Conservation (phyloP, 148 eudicot genomes). For the Heliamphora exappendiculata region DNA sequence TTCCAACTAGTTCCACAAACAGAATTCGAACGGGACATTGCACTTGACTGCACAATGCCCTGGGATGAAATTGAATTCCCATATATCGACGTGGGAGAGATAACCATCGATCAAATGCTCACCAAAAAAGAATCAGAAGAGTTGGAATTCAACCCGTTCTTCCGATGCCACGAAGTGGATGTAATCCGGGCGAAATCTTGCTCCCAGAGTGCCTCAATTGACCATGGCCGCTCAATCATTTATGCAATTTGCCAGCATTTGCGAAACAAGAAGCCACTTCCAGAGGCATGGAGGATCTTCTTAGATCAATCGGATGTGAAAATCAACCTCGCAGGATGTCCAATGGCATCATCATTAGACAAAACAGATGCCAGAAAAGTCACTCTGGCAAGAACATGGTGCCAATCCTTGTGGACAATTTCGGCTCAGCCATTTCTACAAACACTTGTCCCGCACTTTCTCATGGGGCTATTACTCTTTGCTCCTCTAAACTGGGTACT, state of each 20-base stretch:
- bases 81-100: slow-evolving; percentile 37
- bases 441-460: slow-evolving; percentile 22
- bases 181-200: slow-evolving; percentile 43
- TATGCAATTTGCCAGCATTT: slow-evolving; percentile 48
- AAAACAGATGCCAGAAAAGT: slow-evolving; percentile 16
- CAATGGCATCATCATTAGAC: slow-evolving; percentile 24
- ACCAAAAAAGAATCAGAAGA: slow-evolving; percentile 27
- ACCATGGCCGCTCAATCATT: slow-evolving; percentile 47
- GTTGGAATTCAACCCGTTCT: slow-evolving; percentile 42
- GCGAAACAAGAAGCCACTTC: slow-evolving; percentile 41
- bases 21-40: slow-evolving; percentile 23
- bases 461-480: slow-evolving; percentile 28
- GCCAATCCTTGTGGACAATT: slow-evolving; percentile 23
- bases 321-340: slow-evolving; percentile 47
- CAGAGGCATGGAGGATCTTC: slow-evolving; percentile 40
- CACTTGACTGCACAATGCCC: slow-evolving; percentile 48
- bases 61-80: slow-evolving; percentile 46
- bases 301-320: slow-evolving; percentile 46
- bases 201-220: slow-evolving; percentile 48
- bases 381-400: slow-evolving; percentile 33
- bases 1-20: slow-evolving; percentile 25
- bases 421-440: slow-evolving; percentile 33
- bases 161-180: slow-evolving; percentile 35
- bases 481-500: slow-evolving; percentile 20
- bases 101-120: slow-evolving; percentile 28